Percentiles rank a stretch among this genome's conserved stretches.
These are phyloP conservation scores for Onygenales sp. DNA, from an alignment of 2,329 filamentous ascomycete genomes.

Conservation along the genomic window DNA sequence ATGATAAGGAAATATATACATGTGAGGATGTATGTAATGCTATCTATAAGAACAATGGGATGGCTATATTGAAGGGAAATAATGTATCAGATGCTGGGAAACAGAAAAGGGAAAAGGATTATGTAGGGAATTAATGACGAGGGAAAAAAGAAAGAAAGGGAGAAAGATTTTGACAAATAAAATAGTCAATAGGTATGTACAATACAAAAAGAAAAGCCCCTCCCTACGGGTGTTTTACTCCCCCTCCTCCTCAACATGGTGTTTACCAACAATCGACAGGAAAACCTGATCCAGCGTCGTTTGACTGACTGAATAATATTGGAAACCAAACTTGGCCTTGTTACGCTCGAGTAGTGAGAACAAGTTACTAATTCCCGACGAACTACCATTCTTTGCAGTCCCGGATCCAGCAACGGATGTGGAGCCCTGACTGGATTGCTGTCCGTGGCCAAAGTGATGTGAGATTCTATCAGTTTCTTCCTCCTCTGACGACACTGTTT, in stretches of 20 bases:
- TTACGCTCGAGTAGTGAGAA: conserved; percentile 65
- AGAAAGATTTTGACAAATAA: too few species aligned
- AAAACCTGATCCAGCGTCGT: conserved; percentile 90
- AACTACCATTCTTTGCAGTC: neutral
- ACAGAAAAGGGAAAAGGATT: too few species aligned
- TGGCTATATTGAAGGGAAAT: too few species aligned
- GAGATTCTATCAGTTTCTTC: conserved; percentile 1
- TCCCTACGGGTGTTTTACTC: too few species aligned
- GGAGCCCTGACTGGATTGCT: neutral
- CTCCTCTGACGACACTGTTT: conserved; percentile 3
- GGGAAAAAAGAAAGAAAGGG: too few species aligned
- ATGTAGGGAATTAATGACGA: too few species aligned
- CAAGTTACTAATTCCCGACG: conserved; percentile 41
- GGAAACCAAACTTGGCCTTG: conserved; percentile 59
- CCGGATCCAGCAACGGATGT: neutral
- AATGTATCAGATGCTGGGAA: too few species aligned
- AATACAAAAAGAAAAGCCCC: too few species aligned
- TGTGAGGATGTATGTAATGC: too few species aligned
- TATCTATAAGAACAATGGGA: too few species aligned
- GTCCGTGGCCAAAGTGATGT: neutral
- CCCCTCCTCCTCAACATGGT: conserved; percentile 61
- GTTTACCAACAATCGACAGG: conserved; percentile 68
- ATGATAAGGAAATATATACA: too few species aligned
- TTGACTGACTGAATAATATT: conserved; percentile 78
- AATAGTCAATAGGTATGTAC: too few species aligned